Conservation (phyloP, 306 rosid species). For the Inga leiocalycina region DNA sequence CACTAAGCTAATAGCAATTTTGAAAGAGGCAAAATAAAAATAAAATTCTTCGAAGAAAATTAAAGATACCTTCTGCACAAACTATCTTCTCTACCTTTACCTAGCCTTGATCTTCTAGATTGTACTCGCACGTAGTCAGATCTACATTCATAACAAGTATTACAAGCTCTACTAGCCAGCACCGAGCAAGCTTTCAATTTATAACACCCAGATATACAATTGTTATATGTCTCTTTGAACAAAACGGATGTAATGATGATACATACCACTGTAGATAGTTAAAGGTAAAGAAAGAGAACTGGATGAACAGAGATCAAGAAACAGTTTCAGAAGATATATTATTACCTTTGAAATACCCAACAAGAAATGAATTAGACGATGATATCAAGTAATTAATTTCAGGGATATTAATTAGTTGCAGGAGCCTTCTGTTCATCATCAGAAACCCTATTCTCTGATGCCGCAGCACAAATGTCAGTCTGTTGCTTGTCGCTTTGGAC, state of each 20-base stretch:
- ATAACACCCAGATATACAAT: slow-evolving; percentile 10
- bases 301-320: slow-evolving; percentile 18
- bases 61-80: background rate
- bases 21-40: background rate
- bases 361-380: slow-evolving; percentile 8
- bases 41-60: background rate
- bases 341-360: slow-evolving; percentile 32
- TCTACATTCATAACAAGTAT: background rate
- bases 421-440: slow-evolving; percentile 38
- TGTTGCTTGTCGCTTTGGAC: background rate
- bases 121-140: background rate
- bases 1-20: background rate
- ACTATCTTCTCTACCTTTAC: background rate
- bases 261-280: background rate
- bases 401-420: slow-evolving; percentile 35
- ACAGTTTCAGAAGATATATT: slow-evolving; percentile 2
- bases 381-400: background rate
- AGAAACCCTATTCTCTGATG: slow-evolving; percentile 39
- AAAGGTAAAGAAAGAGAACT: slow-evolving; percentile 15
- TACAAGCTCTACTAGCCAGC: background rate
- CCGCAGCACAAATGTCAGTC: slow-evolving; percentile 26
- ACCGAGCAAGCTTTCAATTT: background rate
- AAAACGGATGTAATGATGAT: background rate
- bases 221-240: background rate
- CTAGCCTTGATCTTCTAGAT: slow-evolving; percentile 4